These are phyloP conservation scores for Bryum argenteum DNA, from an alignment of 225 moss, liverwort and hornwort genomes.

Conservation along the genomic window DNA sequence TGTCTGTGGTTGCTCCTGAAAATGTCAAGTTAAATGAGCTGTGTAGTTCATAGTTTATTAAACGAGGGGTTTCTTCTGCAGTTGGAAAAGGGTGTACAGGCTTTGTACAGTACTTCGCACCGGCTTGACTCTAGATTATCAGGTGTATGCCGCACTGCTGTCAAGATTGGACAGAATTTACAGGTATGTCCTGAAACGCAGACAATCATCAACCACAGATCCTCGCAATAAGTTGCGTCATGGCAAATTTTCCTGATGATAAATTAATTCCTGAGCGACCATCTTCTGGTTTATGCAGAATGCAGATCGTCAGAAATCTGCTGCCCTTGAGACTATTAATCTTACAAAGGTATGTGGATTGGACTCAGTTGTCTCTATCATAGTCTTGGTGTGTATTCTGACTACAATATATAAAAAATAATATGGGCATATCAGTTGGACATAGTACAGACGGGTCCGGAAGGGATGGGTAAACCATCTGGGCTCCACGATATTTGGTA, in stretches of 20 bases:
- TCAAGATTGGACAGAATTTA: conserved; percentile 81
- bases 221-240: neutral
- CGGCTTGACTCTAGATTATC: conserved; percentile 90
- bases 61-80: conserved; percentile 43
- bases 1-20: conserved; percentile 6
- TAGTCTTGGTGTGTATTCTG: conserved; percentile 21
- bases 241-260: conserved; percentile 9
- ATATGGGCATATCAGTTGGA: conserved; percentile 4
- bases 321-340: conserved; percentile 71
- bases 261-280: conserved; percentile 8
- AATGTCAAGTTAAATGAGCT: conserved; percentile 5
- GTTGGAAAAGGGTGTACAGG: conserved; percentile 79
- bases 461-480: neutral
- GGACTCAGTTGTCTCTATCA: conserved; percentile 1
- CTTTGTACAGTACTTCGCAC: conserved; percentile 72
- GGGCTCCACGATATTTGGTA: too few species aligned
- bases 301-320: conserved; percentile 81
- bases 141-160: conserved; percentile 86
- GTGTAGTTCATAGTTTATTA: neutral
- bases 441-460: conserved; percentile 9
- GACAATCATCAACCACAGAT: conserved; percentile 9
- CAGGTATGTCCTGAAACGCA: conserved; percentile 60
- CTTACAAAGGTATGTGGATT: conserved; percentile 67
- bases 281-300: conserved; percentile 51
- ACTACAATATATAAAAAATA: neutral